Base-by-base conservation (phyloP, 257 asterid species). In the Scutellaria barbata region DNA sequence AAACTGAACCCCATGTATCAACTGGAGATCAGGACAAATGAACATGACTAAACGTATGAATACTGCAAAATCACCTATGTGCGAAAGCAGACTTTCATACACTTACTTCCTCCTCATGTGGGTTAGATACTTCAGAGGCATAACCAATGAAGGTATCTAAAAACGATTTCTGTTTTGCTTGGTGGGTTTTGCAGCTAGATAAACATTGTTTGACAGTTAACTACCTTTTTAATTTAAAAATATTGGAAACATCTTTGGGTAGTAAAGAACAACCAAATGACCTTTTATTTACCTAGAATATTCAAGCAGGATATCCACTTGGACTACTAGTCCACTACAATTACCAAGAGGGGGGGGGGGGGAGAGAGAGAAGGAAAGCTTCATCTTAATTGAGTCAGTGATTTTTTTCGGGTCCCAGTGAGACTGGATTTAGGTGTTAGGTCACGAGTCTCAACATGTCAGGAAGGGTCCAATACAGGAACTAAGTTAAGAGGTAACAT, bases 111-210 rank as follows among this genome's bases (percentile, higher is more conserved):
- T 43, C n/a, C 56, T 43, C 42, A 10, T 25, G 41, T 45, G 8
- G 69, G 42, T 63, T 30, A 57, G 64, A 45, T 17, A 53, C 55
- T 41, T 12, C 55, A 42, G 9, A 40, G 65, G 58, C 43, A 68
- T 20, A 68, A 16, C 4, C 17, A 52, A 17, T 7, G 41, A 59
- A 8, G 47, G 35, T 42, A 54, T 57, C 47, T 22, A 40, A 53
- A 73, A 41, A 39, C 10, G 10, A 30, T 18, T 7, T 16, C 11
- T 33, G 56, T 8, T 25, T 18, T 56, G 35, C 54, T 43, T 48
- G 13, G 33, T 33, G 51, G 22, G 25, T 66, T 35, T 51, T 35
- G 16, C 47, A 48, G 71, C 30, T 25, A 47, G 11, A 42, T 14
- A 13, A 35, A 67, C 62, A 33, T 30, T 48, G 65, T 17, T 61